Conservation (phyloP, 2,329 filamentous ascomycete genomes). For the Cytospora schulzeri region DNA sequence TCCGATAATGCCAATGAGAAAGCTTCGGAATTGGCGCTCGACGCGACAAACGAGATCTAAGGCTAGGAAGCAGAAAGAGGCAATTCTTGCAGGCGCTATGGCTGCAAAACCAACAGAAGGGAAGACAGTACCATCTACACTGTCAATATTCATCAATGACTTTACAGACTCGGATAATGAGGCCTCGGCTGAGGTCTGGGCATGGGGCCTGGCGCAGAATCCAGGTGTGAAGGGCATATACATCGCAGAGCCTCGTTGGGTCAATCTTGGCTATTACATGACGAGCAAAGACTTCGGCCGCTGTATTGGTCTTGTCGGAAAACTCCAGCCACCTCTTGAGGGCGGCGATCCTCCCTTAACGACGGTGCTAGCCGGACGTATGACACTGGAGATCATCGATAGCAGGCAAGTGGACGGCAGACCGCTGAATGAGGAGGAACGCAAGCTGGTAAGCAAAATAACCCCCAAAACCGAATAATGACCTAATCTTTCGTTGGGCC, state of each 20-base stretch:
- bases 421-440: constrained; percentile 8
- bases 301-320: constrained; percentile 20
- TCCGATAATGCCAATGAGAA: constrained; percentile 19
- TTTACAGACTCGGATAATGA: constrained; percentile 28
- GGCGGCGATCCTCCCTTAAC: constrained; percentile 19
- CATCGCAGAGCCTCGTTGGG: constrained; percentile 27
- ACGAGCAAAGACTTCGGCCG: constrained; percentile 16
- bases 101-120: constrained; percentile 7
- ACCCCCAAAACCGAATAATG: not conserved
- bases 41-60: constrained; percentile 24
- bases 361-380: constrained; percentile 20
- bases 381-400: constrained; percentile 17
- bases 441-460: constrained; percentile 13
- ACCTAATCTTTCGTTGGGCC: too few relatives aligned
- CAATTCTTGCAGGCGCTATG: constrained; percentile 17
- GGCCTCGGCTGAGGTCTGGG: constrained; percentile 25
- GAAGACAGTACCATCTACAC: not conserved
- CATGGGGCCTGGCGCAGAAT: constrained; percentile 1
- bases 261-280: constrained; percentile 26
- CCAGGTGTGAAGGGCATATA: constrained; percentile 21
- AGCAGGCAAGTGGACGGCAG: constrained; percentile 5
- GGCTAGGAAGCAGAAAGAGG: constrained; percentile 18
- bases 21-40: constrained; percentile 19
- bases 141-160: constrained; percentile 26
- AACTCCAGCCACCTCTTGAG: constrained; percentile 4